Percentiles rank a stretch among this genome's conserved stretches.
phyloP scores from a whole-genome alignment of 2,329 filamentous ascomycete genomes.

The Fusarium duplospermum region DNA sequence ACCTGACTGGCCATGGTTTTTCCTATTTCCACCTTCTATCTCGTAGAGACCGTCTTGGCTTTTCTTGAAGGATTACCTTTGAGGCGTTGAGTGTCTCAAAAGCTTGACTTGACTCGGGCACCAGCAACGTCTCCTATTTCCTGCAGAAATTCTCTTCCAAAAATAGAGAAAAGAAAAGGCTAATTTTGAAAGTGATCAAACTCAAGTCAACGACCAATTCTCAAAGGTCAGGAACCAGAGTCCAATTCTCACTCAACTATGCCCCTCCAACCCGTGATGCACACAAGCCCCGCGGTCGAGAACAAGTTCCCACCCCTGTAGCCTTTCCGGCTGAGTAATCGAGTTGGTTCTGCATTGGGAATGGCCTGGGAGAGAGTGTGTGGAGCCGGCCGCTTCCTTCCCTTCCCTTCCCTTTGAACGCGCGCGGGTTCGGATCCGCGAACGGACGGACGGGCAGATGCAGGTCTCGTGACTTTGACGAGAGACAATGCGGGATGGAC shows the following conservation, averaged over 20 bases:
- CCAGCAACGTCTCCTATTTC: neutral
- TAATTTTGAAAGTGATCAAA: neutral
- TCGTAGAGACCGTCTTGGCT: neutral
- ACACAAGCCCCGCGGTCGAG: slow-evolving; percentile 19
- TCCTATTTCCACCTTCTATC: neutral
- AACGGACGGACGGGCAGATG: neutral
- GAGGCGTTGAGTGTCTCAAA: neutral
- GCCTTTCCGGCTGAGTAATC: slow-evolving; percentile 9
- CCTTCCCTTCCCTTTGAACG: neutral
- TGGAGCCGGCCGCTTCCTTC: neutral
- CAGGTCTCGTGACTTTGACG: slow-evolving; percentile 10
- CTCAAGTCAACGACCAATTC: neutral
- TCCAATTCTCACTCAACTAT: neutral
- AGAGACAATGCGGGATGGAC: neutral
- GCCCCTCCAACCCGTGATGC: slow-evolving; percentile 23
- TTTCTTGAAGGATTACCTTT: neutral
- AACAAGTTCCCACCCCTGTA: neutral
- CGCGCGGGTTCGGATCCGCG: slow-evolving; percentile 1
- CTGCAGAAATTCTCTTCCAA: neutral
- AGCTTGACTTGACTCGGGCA: neutral
- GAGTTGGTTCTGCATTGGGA: neutral
- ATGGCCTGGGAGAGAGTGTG: neutral
- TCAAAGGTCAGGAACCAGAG: neutral
- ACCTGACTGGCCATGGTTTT: slow-evolving; percentile 28
- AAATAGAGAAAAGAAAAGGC: neutral